A percentile compares a stretch with the other conserved stretches of the same genome.
Evolutionary conservation across 1,284 basidiomycete species (phyloP).

Genomic region (Pterula multifida): DNA sequence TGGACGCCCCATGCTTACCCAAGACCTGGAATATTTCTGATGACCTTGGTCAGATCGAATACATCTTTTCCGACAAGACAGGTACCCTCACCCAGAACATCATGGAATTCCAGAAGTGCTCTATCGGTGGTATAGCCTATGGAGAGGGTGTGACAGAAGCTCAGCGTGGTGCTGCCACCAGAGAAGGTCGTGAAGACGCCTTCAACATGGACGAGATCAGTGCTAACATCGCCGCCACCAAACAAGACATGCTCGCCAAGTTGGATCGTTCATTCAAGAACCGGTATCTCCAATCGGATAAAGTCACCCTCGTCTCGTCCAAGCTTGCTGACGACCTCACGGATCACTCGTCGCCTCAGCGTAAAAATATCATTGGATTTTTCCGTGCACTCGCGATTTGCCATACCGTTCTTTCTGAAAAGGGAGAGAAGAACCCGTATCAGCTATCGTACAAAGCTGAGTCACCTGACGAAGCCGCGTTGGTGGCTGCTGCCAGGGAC

Average conservation of each 20-base stretch:
- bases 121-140: conserved; percentile 74
- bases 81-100: conserved; percentile 93
- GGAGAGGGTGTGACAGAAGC: conserved; percentile 95
- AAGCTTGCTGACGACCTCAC: conserved; percentile 70
- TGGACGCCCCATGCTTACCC: conserved; percentile 83
- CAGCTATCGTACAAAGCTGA: conserved; percentile 89
- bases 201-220: conserved; percentile 63
- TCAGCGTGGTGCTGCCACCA: conserved; percentile 81
- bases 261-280: conserved; percentile 82
- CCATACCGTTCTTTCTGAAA: conserved; percentile 82
- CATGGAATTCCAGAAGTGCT: conserved; percentile 98
- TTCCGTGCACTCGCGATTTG: conserved; percentile 89
- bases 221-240: conserved; percentile 51
- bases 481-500: conserved; percentile 87
- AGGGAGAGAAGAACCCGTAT: conserved; percentile 53
- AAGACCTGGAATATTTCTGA: conserved; percentile 99
- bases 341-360: conserved; percentile 49
- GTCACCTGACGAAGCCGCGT: conserved; percentile 88
- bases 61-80: conserved; percentile 96
- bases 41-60: conserved; percentile 96
- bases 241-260: conserved; percentile 66
- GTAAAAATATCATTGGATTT: conserved; percentile 67
- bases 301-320: conserved; percentile 84
- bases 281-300: conserved; percentile 72
- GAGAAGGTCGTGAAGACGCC: conserved; percentile 59